Evolutionary conservation across 345 rosid species (phyloP).

Genomic region (Gossypium rotundifolium): DNA sequence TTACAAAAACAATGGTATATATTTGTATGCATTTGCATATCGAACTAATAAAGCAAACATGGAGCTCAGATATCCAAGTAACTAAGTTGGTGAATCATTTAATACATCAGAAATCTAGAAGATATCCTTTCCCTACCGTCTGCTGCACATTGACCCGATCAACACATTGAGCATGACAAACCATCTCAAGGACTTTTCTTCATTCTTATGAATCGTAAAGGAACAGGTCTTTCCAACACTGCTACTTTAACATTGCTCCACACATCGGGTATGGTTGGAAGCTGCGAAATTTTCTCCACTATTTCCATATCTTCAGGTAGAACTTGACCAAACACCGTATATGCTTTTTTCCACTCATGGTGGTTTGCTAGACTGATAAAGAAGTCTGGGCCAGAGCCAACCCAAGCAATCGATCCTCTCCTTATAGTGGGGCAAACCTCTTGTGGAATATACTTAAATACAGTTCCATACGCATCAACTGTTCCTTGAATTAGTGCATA

Average conservation of each 20-base stretch:
- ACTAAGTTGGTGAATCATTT: not conserved
- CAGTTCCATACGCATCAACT: conserved; percentile 63
- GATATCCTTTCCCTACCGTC: not conserved
- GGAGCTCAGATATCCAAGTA: not conserved
- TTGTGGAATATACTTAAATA: conserved; percentile 46
- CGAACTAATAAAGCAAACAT: not conserved
- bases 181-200: conserved; percentile 26
- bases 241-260: conserved; percentile 74
- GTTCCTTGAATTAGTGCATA: conserved; percentile 86
- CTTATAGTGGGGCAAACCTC: conserved; percentile 62
- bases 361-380: conserved; percentile 86
- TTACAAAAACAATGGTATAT: not conserved
- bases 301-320: conserved; percentile 75
- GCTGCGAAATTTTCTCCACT: conserved; percentile 56
- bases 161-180: not conserved
- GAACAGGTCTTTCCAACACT: conserved; percentile 58
- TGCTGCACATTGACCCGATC: not conserved
- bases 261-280: conserved; percentile 65
- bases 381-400: conserved; percentile 85
- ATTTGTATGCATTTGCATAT: not conserved
- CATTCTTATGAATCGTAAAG: conserved; percentile 54
- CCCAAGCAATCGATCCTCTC: conserved; percentile 91
- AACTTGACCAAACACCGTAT: conserved; percentile 71
- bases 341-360: conserved; percentile 67
- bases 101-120: not conserved